Conservation (phyloP, 352 stramenopile genomes). For the Globisporangium mamillatum region DNA sequence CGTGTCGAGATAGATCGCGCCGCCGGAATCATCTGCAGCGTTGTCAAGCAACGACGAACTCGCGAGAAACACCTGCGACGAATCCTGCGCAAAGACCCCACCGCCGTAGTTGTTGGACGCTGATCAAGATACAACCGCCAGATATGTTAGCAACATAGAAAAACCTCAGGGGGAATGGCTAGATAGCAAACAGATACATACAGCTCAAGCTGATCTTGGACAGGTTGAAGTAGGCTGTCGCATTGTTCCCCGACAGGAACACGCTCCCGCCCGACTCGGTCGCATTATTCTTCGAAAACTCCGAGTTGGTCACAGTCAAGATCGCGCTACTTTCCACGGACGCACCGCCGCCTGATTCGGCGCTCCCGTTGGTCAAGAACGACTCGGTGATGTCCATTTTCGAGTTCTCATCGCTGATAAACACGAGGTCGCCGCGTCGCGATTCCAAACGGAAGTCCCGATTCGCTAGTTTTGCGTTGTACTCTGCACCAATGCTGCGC, state of each 20-base stretch:
- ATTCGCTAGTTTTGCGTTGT: slow-evolving; percentile 16
- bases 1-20: slow-evolving; percentile 53
- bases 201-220: slow-evolving; percentile 30
- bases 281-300: slow-evolving; percentile 38
- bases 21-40: slow-evolving; percentile 53
- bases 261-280: slow-evolving; percentile 50
- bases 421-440: slow-evolving; percentile 34
- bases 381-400: slow-evolving; percentile 21
- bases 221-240: slow-evolving; percentile 24
- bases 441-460: slow-evolving; percentile 9
- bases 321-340: slow-evolving; percentile 29
- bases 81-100: slow-evolving; percentile 45
- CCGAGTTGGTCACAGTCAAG: slow-evolving; percentile 22
- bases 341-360: slow-evolving; percentile 42
- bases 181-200: slow-evolving; percentile 20
- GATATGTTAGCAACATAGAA: not conserved
- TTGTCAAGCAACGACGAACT: slow-evolving; percentile 40
- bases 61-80: slow-evolving; percentile 18
- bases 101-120: slow-evolving; percentile 49
- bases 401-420: slow-evolving; percentile 24
- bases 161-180: not conserved
- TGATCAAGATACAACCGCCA: slow-evolving; percentile 8
- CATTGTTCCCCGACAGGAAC: slow-evolving; percentile 25
- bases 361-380: slow-evolving; percentile 33
- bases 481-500: slow-evolving; percentile 18